Evolutionary conservation across 169 alveolate genomes (phyloP), one percentile per base, ranked within the genome.

Genomic region (Babesia bigemina): DNA sequence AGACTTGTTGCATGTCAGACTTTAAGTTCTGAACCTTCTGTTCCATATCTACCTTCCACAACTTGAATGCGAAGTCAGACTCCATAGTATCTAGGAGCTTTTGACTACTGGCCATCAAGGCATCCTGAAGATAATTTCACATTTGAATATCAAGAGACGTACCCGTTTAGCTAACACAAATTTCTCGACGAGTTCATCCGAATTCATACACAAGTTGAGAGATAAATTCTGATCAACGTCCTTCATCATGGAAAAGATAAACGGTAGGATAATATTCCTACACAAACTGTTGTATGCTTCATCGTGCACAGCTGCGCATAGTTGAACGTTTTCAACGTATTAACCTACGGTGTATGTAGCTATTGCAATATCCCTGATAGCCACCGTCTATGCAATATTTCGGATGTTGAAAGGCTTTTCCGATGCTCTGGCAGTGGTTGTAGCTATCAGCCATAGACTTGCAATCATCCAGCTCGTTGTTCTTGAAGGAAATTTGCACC

Each of bases 301-400:
- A 47, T 81, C 88, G 48, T 67, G 88, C 39, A 81, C 55, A 14
- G 56, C 88, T 81, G 75, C 28, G 48, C 45, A 11, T 7, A 16
- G 6, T 70, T 50, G 9, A 33, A 33, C 36, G 24, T 44, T 45
- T 3, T n/a, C 45, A 50, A 26, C 19, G 12, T 21, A 6, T 16
- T 10, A 44, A 70, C 76, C 11, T 42, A 81, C 88, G 36, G 26
- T 81, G 75, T 0, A 81, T 72, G 50, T 65, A 55, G 28, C 66
- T 58, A 21, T 59, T 81, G 61, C 88, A 81, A 61, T 81, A 81
- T 8, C 79, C 76, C 39, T 81, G 88, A 44, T 50, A 81, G 19
- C 88, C 88, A 26, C 88, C 88, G 22, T 81, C 88, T 19, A 81
- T 53, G 52, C 88, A 81, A 50, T 57, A 81, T 22, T 62, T 74